Evolutionary conservation across 805 yeast genomes (phyloP).

Genomic region (Candida silvatica): DNA sequence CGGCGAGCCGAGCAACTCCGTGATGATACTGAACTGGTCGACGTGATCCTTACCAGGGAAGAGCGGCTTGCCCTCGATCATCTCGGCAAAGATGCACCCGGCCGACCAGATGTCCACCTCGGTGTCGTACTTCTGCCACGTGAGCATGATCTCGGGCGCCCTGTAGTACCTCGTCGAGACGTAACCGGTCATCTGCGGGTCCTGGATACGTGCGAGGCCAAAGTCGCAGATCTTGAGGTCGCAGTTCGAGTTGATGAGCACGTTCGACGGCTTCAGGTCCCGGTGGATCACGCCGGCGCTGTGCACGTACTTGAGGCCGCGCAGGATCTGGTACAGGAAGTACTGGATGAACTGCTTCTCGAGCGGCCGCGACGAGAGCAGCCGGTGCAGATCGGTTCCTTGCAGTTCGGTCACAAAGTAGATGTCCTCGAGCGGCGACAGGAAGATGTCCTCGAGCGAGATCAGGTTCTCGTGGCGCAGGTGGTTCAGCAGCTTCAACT

Average conservation of each 20-base stretch:
- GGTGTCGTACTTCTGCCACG: conserved; percentile 96
- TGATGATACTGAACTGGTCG: conserved; percentile 93
- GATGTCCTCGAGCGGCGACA: conserved; percentile 92
- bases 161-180: conserved; percentile 93
- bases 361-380: conserved; percentile 85
- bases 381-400: conserved; percentile 92
- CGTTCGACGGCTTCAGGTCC: conserved; percentile 62
- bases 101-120: conserved; percentile 98
- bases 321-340: conserved; percentile 87
- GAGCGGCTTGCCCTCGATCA: conserved; percentile 94
- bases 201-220: conserved; percentile 94
- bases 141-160: conserved; percentile 97
- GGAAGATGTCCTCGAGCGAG: conserved; percentile 85
- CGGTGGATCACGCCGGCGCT: conserved; percentile 94
- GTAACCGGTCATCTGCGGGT: conserved; percentile 98
- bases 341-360: conserved; percentile 96
- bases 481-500: conserved; percentile 86
- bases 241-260: conserved; percentile 83
- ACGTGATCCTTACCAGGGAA: conserved; percentile 99
- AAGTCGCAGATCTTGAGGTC: conserved; percentile 93
- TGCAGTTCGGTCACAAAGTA: conserved; percentile 93
- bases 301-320: conserved; percentile 91
- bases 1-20: conserved; percentile 89
- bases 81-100: conserved; percentile 95
- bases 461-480: conserved; percentile 91